A percentile compares a stretch with the other conserved stretches of the same genome.
Evolutionary conservation across 139 green algal species (phyloP).

Genomic region (Chlorella sp.): DNA sequence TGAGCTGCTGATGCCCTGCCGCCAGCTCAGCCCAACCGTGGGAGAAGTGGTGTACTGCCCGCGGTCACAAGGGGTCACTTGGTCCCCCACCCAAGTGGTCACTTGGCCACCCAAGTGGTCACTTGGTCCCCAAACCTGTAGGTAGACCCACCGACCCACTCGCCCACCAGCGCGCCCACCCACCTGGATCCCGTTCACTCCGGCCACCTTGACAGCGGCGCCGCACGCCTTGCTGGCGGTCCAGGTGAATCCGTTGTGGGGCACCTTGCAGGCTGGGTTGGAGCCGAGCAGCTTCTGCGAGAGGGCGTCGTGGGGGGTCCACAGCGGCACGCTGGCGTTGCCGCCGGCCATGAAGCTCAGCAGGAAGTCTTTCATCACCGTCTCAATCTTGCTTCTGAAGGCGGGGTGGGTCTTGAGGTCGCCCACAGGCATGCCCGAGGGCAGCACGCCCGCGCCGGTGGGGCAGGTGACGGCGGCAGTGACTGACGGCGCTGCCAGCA

Average conservation of each 20-base stretch:
- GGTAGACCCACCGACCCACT: neutral
- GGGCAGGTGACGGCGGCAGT: no score
- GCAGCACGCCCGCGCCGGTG: neutral
- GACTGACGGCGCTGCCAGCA: no score
- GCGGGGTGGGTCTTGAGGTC: slow-evolving; percentile 3
- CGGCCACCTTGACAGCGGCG: neutral
- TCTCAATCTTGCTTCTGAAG: neutral
- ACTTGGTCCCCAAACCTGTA: neutral
- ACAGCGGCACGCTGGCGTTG: neutral
- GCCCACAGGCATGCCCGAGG: neutral
- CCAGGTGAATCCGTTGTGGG: neutral
- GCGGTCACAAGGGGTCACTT: neutral
- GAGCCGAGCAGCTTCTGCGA: neutral
- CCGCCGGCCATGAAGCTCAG: neutral
- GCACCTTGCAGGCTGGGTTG: neutral
- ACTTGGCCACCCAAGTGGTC: neutral
- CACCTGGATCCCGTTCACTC: neutral
- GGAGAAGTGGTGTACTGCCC: no score
- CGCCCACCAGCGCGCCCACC: no score
- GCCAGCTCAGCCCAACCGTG: neutral
- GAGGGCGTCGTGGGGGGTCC: neutral
- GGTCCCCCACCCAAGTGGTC: no score
- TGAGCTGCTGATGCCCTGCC: no score
- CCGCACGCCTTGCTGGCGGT: neutral
- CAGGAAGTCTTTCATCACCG: neutral